These are phyloP conservation scores for Trebouxia sp. DNA, from an alignment of 139 green algal species.

Conservation along the genomic window DNA sequence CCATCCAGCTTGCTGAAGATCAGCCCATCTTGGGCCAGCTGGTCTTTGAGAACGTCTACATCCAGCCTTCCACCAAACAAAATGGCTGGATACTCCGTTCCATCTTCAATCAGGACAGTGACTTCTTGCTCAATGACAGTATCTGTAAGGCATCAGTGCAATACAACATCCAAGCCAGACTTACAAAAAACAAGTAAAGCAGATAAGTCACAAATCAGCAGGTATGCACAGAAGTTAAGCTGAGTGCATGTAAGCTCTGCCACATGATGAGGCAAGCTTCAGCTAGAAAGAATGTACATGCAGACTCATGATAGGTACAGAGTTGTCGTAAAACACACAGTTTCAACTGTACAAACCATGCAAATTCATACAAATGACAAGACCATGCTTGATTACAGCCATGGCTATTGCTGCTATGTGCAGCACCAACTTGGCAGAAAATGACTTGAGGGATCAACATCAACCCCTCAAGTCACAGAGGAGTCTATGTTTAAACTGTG, in stretches of 20 bases:
- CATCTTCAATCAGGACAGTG: conserved; percentile 1
- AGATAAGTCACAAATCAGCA: conserved; percentile 25
- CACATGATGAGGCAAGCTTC: conserved; percentile 20
- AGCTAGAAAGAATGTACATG: conserved; percentile 17
- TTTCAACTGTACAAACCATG: conserved; percentile 21
- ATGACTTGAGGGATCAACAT: conserved; percentile 17
- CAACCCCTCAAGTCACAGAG: conserved; percentile 14
- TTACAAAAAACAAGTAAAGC: conserved; percentile 8
- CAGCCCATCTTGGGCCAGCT: not conserved
- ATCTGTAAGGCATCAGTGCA: conserved; percentile 23
- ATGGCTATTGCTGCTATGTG: conserved; percentile 23
- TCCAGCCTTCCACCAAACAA: conserved; percentile 9
- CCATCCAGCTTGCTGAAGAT: not conserved
- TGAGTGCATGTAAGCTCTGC: conserved; percentile 24
- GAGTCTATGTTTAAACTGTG: conserved; percentile 15
- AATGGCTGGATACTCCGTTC: not conserved
- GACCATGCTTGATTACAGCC: conserved; percentile 18
- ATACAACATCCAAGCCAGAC: conserved; percentile 17
- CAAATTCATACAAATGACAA: conserved; percentile 14
- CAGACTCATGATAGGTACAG: conserved; percentile 24
- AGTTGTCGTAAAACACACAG: conserved; percentile 17
- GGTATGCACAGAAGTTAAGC: conserved; percentile 15
- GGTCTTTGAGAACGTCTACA: not conserved
- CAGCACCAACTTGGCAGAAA: conserved; percentile 22
- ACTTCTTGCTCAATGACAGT: conserved; percentile 23